phyloP scores from a whole-genome alignment of 768 basidiomycete genomes.

The Suillus discolor region DNA sequence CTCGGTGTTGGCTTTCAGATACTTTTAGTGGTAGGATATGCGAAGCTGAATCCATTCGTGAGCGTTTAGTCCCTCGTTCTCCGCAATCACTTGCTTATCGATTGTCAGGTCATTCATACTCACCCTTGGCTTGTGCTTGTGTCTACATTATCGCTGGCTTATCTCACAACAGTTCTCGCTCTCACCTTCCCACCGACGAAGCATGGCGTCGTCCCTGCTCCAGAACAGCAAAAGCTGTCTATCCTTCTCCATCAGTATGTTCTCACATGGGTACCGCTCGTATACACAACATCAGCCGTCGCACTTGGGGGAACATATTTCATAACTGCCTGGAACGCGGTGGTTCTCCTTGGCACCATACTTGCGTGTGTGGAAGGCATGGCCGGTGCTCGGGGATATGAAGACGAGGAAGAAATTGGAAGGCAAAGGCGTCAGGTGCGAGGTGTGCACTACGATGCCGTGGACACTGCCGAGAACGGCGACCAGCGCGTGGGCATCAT shows the following conservation, averaged over 20 bases:
- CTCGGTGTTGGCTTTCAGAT: slow-evolving; percentile 48
- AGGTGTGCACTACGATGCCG: slow-evolving; percentile 29
- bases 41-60: slow-evolving; percentile 67
- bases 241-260: slow-evolving; percentile 55
- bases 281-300: slow-evolving; percentile 48
- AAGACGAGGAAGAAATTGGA: slow-evolving; percentile 14
- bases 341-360: slow-evolving; percentile 43
- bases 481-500: slow-evolving; percentile 24
- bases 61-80: slow-evolving; percentile 23
- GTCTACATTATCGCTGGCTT: slow-evolving; percentile 51
- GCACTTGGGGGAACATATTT: slow-evolving; percentile 59
- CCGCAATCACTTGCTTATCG: background rate
- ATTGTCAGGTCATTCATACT: slow-evolving; percentile 59
- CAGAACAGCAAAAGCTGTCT: slow-evolving; percentile 51
- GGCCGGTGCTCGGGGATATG: slow-evolving; percentile 20
- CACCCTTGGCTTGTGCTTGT: slow-evolving; percentile 52
- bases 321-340: slow-evolving; percentile 55
- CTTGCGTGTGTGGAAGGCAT: slow-evolving; percentile 41
- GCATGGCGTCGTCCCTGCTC: slow-evolving; percentile 20
- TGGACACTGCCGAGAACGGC: slow-evolving; percentile 17
- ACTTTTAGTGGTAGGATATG: slow-evolving; percentile 48
- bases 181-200: slow-evolving; percentile 38
- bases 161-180: slow-evolving; percentile 48
- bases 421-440: slow-evolving; percentile 12
- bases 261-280: slow-evolving; percentile 60